Evolutionary conservation across 805 yeast species (phyloP).

Genomic region (Huiozyma sinensis): DNA sequence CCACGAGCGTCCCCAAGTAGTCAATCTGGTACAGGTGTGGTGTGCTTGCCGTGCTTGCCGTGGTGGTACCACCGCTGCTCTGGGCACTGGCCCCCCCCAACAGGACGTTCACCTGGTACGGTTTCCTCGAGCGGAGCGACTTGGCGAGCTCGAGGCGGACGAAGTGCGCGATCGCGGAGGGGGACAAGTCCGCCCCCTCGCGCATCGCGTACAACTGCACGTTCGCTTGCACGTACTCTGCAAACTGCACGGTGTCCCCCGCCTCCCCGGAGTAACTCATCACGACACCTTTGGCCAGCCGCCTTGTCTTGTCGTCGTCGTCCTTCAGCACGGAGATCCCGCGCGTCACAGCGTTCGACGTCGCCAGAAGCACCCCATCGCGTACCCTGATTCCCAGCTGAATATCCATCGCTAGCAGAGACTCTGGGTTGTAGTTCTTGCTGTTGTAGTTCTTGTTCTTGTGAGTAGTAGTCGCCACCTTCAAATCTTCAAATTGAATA

Average conservation of each 20-base stretch:
- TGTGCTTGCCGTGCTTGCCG: constrained; percentile 36
- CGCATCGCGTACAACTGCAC: constrained; percentile 80
- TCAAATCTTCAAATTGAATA: not conserved
- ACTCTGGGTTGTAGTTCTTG: not conserved
- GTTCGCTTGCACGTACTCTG: constrained; percentile 89
- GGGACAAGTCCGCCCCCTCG: constrained; percentile 69
- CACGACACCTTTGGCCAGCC: constrained; percentile 61
- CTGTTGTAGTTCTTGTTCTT: not conserved
- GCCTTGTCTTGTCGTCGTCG: constrained; percentile 71
- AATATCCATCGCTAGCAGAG: constrained; percentile 62
- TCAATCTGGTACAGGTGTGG: constrained; percentile 84
- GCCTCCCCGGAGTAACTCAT: constrained; percentile 92
- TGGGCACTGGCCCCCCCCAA: constrained; percentile 68
- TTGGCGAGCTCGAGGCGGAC: constrained; percentile 82
- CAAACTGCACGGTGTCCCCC: constrained; percentile 93
- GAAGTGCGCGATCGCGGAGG: constrained; percentile 79
- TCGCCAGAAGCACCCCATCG: constrained; percentile 77
- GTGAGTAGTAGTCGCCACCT: not conserved
- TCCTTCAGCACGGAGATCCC: constrained; percentile 76
- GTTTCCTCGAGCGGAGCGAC: constrained; percentile 85
- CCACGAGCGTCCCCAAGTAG: constrained; percentile 84
- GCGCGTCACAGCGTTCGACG: constrained; percentile 90
- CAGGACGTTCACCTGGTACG: constrained; percentile 87
- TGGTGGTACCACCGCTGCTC: constrained; percentile 34
- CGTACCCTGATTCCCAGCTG: constrained; percentile 74